phyloP scores from a whole-genome alignment of 2,329 filamentous ascomycete genomes.

The Hypoxylon sp. region DNA sequence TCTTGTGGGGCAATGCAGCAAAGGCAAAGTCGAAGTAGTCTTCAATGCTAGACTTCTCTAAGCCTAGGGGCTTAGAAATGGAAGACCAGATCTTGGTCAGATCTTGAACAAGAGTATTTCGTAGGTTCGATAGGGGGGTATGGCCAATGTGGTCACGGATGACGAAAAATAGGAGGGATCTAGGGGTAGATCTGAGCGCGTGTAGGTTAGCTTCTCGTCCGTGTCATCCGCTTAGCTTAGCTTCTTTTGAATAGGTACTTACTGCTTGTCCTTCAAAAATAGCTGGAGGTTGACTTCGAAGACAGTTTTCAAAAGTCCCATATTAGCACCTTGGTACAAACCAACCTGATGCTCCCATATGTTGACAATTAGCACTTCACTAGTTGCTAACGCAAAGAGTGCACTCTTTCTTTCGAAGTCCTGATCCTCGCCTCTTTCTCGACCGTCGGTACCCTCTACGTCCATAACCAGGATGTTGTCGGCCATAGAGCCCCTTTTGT shows the following conservation, averaged over 20 bases:
- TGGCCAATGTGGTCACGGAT: constrained; percentile 96
- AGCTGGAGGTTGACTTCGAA: constrained; percentile 98
- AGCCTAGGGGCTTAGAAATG: constrained; percentile 87
- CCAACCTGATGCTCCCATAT: constrained; percentile 99
- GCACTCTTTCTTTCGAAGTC: constrained; percentile 99
- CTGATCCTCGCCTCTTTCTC: constrained; percentile 96
- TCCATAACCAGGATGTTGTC: constrained; percentile 99
- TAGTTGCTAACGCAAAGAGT: constrained; percentile 94
- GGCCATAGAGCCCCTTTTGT: constrained; percentile 84
- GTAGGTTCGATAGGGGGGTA: constrained; percentile 88
- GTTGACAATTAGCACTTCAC: constrained; percentile 97
- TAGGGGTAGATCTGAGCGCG: constrained; percentile 75
- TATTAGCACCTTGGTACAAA: constrained; percentile 97
- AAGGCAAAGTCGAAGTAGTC: constrained; percentile 99
- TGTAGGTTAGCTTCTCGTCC: constrained; percentile 23
- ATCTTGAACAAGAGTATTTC: constrained; percentile 89
- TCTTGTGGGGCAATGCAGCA: constrained; percentile 94
- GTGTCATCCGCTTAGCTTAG: not conserved
- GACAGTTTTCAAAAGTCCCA: constrained; percentile 97
- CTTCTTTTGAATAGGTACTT: constrained; percentile 56
- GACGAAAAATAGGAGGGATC: constrained; percentile 96
- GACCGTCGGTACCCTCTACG: constrained; percentile 95
- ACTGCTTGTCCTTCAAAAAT: constrained; percentile 95
- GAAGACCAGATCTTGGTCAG: constrained; percentile 91
- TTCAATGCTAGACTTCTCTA: constrained; percentile 88